Conservation (phyloP, 208 protist genomes). For the Crithidia expoeki region DNA sequence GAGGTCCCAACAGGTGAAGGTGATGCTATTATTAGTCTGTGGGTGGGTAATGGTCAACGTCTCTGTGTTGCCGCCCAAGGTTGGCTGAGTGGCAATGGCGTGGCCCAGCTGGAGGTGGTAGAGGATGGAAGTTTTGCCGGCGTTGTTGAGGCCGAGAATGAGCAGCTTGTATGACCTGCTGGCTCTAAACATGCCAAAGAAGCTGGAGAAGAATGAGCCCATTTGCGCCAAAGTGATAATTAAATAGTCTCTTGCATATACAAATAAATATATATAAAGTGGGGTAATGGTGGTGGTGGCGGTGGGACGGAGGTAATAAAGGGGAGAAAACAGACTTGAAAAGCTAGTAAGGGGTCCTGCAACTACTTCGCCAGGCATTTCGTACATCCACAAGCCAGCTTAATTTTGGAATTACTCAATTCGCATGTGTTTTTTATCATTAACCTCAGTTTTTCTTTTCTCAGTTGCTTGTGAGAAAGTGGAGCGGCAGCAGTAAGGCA, state of each 20-base stretch:
- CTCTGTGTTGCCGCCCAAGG: constrained; percentile 97
- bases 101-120: constrained; percentile 98
- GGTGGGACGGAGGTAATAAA: neutral
- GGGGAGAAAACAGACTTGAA: neutral
- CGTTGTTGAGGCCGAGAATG: constrained; percentile 96
- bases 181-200: constrained; percentile 66
- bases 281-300: too few species aligned
- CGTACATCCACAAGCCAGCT: too few species aligned
- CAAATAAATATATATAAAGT: constrained; percentile 1
- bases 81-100: constrained; percentile 97
- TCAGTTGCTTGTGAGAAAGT: too few species aligned
- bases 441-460: too few species aligned
- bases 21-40: constrained; percentile 69
- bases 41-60: constrained; percentile 97
- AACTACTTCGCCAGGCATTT: too few species aligned
- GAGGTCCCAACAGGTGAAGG: constrained; percentile 98
- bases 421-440: too few species aligned
- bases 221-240: constrained; percentile 35
- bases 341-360: too few species aligned
- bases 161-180: constrained; percentile 86
- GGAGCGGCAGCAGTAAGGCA: too few species aligned
- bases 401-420: too few species aligned
- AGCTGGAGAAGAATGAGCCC: constrained; percentile 66
- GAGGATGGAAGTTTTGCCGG: constrained; percentile 98
- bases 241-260: too few species aligned